Base-by-base conservation (phyloP, 2,329 filamentous ascomycete species). In the Ascochyta rabiei region DNA sequence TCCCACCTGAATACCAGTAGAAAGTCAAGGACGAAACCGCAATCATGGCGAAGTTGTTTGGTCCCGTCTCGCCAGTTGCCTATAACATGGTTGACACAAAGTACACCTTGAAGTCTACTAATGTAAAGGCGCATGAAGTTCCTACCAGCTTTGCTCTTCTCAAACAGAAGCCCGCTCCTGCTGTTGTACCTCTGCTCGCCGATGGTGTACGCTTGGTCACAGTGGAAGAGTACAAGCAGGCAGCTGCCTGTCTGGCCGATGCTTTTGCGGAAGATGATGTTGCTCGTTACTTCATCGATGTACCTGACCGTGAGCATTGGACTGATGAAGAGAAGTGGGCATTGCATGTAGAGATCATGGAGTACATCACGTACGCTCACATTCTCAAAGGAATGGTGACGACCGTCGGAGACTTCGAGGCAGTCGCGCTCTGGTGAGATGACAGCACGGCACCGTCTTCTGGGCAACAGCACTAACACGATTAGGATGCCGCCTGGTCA, bases 251-350 rank as follows among this genome's bases (percentile, higher is more conserved):
- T 67, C 83, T 96, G 63, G 88, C 90, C 41, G 86, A 91, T 71
- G 88, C 90, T 60, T 95, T 96, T 77, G 86, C 84, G 53, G 80
- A 86, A 57, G 90, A 95, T 73, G 84, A 89, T 54, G 83, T 91
- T 59, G 86, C 87, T 58, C 82, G 84, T 72, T 95, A 93, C 77
- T 86, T 91, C 67, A 80, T 93, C 66, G 85, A 90, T 68, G 85
- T 86, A 40, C 85, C 88, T 56, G 89, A 91, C 71, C 84, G 85
- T 76, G 80, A 80, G 58, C 74, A 81, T 58, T 84, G 83, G 76
- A 82, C 85, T 42, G 81, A 85, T 67, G 84, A 90, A 73, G 80
- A 86, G 70, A 88, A 87, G 70, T 95, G 89, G 87, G 84, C 86
- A 62, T 80, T 95, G 40, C 90, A 95, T 74, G 81, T 89, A 62